Conservation (phyloP, 2,329 filamentous ascomycete genomes). For the Escovopsis sp. region DNA sequence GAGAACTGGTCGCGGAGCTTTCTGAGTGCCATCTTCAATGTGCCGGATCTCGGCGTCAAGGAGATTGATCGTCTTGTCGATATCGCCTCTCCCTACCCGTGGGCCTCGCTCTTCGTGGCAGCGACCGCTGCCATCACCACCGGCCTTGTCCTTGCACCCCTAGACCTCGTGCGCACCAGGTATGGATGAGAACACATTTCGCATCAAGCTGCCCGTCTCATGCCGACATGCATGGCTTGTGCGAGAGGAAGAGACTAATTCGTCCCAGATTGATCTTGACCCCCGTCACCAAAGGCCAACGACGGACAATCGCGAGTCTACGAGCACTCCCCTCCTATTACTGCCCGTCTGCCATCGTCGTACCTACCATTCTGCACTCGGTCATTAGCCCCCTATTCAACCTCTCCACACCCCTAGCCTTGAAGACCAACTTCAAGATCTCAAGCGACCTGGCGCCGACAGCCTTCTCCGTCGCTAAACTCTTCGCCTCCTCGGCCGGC, state of each 20-base stretch:
- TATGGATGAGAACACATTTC: constrained; percentile 10
- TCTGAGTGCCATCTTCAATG: constrained; percentile 76
- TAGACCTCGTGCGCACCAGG: constrained; percentile 77
- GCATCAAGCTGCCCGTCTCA: too few species aligned
- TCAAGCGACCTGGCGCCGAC: constrained; percentile 69
- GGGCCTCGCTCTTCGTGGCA: constrained; percentile 63
- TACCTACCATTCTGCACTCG: constrained; percentile 78
- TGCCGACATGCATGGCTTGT: neutral
- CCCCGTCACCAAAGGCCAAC: constrained; percentile 55
- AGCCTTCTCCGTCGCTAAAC: constrained; percentile 68
- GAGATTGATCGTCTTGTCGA: constrained; percentile 62
- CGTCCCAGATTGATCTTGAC: constrained; percentile 64
- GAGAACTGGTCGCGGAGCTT: constrained; percentile 88
- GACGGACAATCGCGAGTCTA: constrained; percentile 64
- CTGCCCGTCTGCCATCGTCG: constrained; percentile 52
- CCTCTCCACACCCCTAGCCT: constrained; percentile 66
- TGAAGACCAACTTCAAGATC: constrained; percentile 72
- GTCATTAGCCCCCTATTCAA: constrained; percentile 71
- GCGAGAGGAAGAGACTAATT: constrained; percentile 12
- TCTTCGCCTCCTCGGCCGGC: constrained; percentile 64
- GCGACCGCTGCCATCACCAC: constrained; percentile 51
- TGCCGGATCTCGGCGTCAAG: constrained; percentile 67
- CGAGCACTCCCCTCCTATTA: constrained; percentile 64
- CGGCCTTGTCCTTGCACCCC: constrained; percentile 65
- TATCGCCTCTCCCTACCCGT: constrained; percentile 64